Conservation (phyloP, 140 eudicot genomes). For the Bidens hawaiensis region DNA sequence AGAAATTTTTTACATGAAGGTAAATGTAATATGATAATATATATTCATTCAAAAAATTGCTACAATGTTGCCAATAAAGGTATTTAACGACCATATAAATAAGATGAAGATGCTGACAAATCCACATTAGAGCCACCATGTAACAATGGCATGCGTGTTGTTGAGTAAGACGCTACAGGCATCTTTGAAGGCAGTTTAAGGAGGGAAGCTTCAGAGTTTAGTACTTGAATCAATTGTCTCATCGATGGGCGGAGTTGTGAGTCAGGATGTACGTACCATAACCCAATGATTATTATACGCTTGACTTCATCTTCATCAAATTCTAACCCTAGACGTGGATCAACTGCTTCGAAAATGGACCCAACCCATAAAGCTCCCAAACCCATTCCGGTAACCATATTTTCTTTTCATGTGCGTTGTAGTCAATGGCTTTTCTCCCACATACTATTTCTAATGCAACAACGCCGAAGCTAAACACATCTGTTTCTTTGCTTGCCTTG, state of each 20-base stretch:
- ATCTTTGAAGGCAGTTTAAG: conserved; percentile 1
- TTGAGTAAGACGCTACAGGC: not conserved
- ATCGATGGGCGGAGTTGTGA: not conserved
- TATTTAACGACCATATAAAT: not conserved
- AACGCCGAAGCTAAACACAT: conserved; percentile 5
- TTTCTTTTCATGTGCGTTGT: not conserved
- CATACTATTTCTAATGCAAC: not conserved
- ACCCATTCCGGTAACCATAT: conserved; percentile 4
- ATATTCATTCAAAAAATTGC: too few species aligned
- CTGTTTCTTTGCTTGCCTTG: too few species aligned
- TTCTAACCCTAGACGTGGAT: not conserved
- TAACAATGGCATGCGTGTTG: not conserved
- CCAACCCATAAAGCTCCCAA: not conserved
- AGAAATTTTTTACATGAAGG: too few species aligned
- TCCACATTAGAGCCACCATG: not conserved
- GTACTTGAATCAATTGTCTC: conserved; percentile 9
- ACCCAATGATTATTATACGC: not conserved
- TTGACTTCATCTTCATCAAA: not conserved
- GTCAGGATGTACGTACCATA: conserved; percentile 5
- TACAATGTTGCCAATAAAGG: not conserved
- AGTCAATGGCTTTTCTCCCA: not conserved
- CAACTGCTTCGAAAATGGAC: not conserved
- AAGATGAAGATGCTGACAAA: not conserved
- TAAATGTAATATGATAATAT: too few species aligned
- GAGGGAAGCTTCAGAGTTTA: not conserved